A percentile compares a stretch with the other conserved stretches of the same genome.
Evolutionary conservation across 2,329 filamentous ascomycete genomes (phyloP).

Genomic region (Aureobasidium zeae): DNA sequence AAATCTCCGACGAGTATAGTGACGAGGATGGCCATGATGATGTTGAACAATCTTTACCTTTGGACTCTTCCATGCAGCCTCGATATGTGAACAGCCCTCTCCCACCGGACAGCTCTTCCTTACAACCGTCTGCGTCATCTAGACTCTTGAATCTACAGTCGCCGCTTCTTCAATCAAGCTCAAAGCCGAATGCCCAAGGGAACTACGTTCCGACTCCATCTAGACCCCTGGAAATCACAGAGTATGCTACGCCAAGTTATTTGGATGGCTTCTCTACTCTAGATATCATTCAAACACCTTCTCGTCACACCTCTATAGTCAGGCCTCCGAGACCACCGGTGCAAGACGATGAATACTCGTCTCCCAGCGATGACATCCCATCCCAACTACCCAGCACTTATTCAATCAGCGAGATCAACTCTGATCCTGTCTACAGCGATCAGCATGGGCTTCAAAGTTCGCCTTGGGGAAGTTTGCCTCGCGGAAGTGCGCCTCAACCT

Average conservation of each 20-base stretch:
- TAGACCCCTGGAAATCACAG: not conserved
- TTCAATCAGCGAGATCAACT: conserved; percentile 25
- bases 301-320: not conserved
- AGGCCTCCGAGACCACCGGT: not conserved
- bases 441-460: conserved; percentile 7
- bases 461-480: conserved; percentile 9
- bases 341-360: conserved; percentile 3
- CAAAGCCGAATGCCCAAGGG: not conserved
- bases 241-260: not conserved
- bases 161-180: too few relatives aligned
- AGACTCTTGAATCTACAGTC: too few relatives aligned
- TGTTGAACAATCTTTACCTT: not conserved
- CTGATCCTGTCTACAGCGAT: not conserved
- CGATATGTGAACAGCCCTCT: not conserved
- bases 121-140: not conserved
- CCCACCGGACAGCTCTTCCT: not conserved
- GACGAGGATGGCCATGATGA: not conserved
- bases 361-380: conserved; percentile 18
- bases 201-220: not conserved
- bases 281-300: not conserved
- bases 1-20: not conserved
- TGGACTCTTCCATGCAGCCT: not conserved
- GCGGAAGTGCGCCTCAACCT: not conserved
- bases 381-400: conserved; percentile 30
- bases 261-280: not conserved